Conservation (phyloP, 192 early-diverging fungal genomes). For the Funneliformis mosseae region DNA sequence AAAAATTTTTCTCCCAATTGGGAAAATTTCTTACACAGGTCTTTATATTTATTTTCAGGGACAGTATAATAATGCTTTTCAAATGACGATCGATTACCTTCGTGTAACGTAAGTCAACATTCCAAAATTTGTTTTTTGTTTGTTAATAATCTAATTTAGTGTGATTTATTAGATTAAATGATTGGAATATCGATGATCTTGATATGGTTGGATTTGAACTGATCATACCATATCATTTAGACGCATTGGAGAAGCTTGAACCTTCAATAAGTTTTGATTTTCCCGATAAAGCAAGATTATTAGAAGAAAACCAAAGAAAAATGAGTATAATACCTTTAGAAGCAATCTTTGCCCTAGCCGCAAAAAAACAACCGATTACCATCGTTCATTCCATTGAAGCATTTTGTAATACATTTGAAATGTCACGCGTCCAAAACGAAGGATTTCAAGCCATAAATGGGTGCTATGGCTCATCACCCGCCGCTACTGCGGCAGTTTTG, state of each 20-base stretch:
- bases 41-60: no score
- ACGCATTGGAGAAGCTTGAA: not conserved
- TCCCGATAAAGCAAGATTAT: constrained; percentile 1
- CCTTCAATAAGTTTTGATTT: constrained; percentile 6
- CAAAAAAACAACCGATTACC: constrained; percentile 2
- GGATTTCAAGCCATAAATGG: constrained; percentile 32
- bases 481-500: constrained; percentile 16
- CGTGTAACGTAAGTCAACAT: no score
- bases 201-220: constrained; percentile 14
- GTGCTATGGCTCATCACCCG: constrained; percentile 18
- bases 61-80: no score
- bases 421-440: constrained; percentile 6
- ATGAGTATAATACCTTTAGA: constrained; percentile 12
- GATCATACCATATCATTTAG: constrained; percentile 1
- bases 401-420: constrained; percentile 7
- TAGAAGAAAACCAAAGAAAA: constrained; percentile 12
- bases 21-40: no score
- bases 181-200: no score
- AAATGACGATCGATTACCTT: no score
- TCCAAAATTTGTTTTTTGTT: no score
- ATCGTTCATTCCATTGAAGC: constrained; percentile 14
- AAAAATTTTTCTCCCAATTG: no score
- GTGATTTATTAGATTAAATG: no score
- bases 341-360: not conserved
- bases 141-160: no score